Base-by-base conservation (phyloP, 805 yeast species). In the Pichia manshurica region DNA sequence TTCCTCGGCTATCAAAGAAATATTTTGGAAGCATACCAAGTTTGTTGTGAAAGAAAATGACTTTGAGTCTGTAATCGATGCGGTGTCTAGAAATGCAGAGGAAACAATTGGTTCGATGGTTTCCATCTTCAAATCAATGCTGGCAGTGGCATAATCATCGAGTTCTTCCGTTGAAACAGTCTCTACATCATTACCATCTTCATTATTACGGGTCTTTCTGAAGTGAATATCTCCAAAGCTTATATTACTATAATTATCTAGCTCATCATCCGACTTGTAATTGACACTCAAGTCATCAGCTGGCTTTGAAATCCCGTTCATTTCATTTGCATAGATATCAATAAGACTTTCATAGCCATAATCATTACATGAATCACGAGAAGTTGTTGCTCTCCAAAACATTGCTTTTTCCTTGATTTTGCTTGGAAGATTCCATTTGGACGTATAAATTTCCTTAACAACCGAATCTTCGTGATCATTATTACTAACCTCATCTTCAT, bases 1-100 rank as follows among this genome's bases (percentile, higher is more conserved):
- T 22, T 45, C 47, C 19, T 38, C 25, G 22, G 28, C 17, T 10
- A 45, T 12, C n/a, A 45, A 19, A 29, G 47, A 45, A 13, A 46
- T 40, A 28, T 32, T 25, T 28, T 33, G 44, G 16, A 43, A 35
- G 4, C 28, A 22, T 16, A 32, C 22, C 15, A 29, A 13, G 13
- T 22, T 33, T 15, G 16, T 28, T 21, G 16, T 16, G 12, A 20
- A 32, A 15, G 23, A 29, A 21, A n/a, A 19, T 5, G 39, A 35
- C 5, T 6, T n/a, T 15, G 15, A 19, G 12, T 21, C 22, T 35
- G 39, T 17, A 5, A 19, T 35, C 12, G 39, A n/a, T 15, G 39
- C 20, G 1, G 16, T n/a, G 6, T n/a, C 17, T 13, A 35, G 20
- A 15, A 35, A 16, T 15, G 15, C 19, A 35, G 15, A 19, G 12